A percentile compares a stretch with the other conserved stretches of the same genome.
Conservation (phyloP, 1,139 yeast genomes). For the Yamadazyma trypodendri region DNA sequence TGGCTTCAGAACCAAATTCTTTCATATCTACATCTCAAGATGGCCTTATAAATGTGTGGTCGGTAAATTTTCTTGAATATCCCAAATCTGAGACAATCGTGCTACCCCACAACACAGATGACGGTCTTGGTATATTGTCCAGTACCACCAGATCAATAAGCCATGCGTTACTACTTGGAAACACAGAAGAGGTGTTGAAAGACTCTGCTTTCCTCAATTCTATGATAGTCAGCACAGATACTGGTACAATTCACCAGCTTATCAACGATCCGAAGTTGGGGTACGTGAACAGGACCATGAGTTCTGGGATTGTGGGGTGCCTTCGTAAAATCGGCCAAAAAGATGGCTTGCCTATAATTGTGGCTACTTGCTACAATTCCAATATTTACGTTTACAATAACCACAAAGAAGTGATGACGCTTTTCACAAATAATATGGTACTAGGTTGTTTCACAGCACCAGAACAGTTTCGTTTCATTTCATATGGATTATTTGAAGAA, state of each 20-base stretch:
- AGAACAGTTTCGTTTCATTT: conserved; percentile 43
- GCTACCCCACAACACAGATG: conserved; percentile 7
- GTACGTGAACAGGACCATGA: conserved; percentile 22
- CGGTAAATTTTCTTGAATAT: conserved; percentile 25
- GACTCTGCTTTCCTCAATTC: conserved; percentile 8
- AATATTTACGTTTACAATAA: conserved; percentile 12
- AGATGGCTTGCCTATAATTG: conserved; percentile 11
- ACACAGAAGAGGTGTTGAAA: conserved; percentile 6
- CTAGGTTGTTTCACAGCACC: conserved; percentile 47
- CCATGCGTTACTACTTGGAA: conserved; percentile 7
- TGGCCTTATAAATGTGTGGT: conserved; percentile 42
- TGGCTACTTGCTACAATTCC: conserved; percentile 9
- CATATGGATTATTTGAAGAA: conserved; percentile 40
- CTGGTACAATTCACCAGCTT: conserved; percentile 46
- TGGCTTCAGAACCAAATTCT: conserved; percentile 15
- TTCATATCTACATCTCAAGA: conserved; percentile 33
- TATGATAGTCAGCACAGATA: conserved; percentile 43
- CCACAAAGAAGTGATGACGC: conserved; percentile 8
- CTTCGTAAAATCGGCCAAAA: conserved; percentile 11
- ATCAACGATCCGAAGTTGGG: conserved; percentile 24
- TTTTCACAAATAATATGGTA: conserved; percentile 41
- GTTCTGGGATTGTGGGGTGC: conserved; percentile 7
- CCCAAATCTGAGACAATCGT: conserved; percentile 12
- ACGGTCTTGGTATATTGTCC: conserved; percentile 8
- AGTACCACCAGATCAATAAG: conserved; percentile 6